Percentiles rank a stretch among this genome's conserved stretches.
Evolutionary conservation across 768 basidiomycete genomes (phyloP).

Genomic region (Scleroderma bovista): DNA sequence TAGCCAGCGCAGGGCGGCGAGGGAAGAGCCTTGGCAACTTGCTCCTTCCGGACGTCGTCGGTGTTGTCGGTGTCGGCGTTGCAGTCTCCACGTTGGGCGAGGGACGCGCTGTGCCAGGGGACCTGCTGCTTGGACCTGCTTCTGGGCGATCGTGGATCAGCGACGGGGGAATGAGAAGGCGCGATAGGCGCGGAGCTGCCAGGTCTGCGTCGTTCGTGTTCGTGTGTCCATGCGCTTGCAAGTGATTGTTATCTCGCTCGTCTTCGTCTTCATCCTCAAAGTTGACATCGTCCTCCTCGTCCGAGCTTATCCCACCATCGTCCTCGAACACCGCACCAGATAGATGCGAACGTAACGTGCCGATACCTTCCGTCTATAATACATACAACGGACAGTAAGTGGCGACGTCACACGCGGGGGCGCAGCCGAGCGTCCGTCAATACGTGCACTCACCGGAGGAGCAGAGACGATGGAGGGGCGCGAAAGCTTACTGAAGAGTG

Average conservation of each 20-base stretch:
- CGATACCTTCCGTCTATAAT: slow-evolving; percentile 75
- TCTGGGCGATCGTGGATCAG: slow-evolving; percentile 12
- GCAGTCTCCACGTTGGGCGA: slow-evolving; percentile 16
- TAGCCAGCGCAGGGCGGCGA: slow-evolving; percentile 27
- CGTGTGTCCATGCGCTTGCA: too few species aligned
- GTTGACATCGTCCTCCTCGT: slow-evolving; percentile 34
- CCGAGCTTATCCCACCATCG: slow-evolving; percentile 68
- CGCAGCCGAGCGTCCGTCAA: neutral
- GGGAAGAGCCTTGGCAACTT: slow-evolving; percentile 32
- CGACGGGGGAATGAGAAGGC: slow-evolving; percentile 19
- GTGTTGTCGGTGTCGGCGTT: slow-evolving; percentile 23
- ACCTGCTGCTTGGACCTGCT: slow-evolving; percentile 1
- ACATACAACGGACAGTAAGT: neutral
- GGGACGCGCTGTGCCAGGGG: slow-evolving; percentile 17
- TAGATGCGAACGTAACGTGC: slow-evolving; percentile 67
- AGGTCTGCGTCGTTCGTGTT: slow-evolving; percentile 23
- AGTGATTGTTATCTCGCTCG: slow-evolving; percentile 29
- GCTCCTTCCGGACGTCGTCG: slow-evolving; percentile 11
- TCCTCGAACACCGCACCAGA: slow-evolving; percentile 57
- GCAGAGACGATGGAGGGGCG: slow-evolving; percentile 67
- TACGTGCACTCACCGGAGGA: slow-evolving; percentile 59
- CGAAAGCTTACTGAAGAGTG: slow-evolving; percentile 57
- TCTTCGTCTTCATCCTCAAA: slow-evolving; percentile 11
- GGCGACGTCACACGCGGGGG: too few species aligned
- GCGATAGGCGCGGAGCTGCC: slow-evolving; percentile 19